Conservation (phyloP, 78 protist species). For the Dictyostelium capitatum region DNA sequence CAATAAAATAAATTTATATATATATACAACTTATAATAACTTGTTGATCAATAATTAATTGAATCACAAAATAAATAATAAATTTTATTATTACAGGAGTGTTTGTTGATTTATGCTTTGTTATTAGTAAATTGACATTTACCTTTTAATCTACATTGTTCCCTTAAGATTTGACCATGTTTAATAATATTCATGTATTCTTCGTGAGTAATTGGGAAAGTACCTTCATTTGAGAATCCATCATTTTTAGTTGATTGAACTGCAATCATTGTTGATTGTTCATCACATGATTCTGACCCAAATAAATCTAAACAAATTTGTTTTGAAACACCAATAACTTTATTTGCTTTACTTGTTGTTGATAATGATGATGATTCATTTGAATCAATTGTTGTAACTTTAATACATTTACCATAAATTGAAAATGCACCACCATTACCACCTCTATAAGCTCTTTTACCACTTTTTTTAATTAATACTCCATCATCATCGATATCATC, state of each 20-base stretch:
- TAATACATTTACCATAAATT: neutral
- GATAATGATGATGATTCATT: no score
- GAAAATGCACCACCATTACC: no score
- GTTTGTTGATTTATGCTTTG: no score
- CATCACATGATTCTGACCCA: neutral
- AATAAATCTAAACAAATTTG: slow-evolving; percentile 27
- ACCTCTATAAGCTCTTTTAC: no score
- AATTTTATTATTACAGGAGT: no score
- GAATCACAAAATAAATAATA: no score
- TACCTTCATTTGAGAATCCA: slow-evolving; percentile 14
- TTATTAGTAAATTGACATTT: neutral
- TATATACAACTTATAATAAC: no score
- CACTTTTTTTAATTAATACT: neutral
- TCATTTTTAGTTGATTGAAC: slow-evolving; percentile 31
- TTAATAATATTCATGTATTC: slow-evolving; percentile 9
- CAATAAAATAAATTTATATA: no score
- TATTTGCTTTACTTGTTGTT: no score
- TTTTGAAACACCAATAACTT: slow-evolving; percentile 32
- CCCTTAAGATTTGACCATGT: slow-evolving; percentile 8
- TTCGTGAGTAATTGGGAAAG: neutral
- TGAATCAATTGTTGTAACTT: neutral
- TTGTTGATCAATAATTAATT: no score
- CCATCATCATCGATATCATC: neutral
- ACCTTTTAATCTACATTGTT: slow-evolving; percentile 27
- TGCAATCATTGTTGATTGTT: neutral